These are phyloP conservation scores for Dioszegia hungarica DNA, from an alignment of 768 basidiomycete species.

Conservation along the genomic window DNA sequence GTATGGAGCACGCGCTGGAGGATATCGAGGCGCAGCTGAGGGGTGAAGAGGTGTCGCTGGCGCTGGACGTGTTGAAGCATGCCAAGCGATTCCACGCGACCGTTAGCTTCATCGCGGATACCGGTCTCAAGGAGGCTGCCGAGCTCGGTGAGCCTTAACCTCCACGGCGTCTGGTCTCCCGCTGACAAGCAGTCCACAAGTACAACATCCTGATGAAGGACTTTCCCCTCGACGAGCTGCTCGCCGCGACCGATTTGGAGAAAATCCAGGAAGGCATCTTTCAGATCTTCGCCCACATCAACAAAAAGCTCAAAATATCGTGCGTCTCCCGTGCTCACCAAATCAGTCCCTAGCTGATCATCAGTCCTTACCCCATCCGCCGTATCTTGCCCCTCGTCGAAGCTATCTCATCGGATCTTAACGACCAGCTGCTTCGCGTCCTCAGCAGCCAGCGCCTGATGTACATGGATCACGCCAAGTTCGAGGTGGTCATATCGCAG, in stretches of 20 bases:
- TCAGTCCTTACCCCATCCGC: conserved; percentile 81
- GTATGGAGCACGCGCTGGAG: conserved; percentile 86
- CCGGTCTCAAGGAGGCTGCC: conserved; percentile 88
- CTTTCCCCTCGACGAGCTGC: conserved; percentile 91
- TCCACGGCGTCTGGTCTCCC: not conserved
- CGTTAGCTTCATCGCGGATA: conserved; percentile 95
- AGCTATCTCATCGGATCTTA: conserved; percentile 96
- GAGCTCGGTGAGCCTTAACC: conserved; percentile 68
- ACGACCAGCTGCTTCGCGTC: conserved; percentile 86
- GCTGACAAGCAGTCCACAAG: conserved; percentile 69
- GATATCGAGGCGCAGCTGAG: conserved; percentile 85
- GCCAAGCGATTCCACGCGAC: conserved; percentile 97
- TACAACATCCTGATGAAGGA: conserved; percentile 99
- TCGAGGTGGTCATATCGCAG: conserved; percentile 75
- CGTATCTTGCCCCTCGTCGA: conserved; percentile 94
- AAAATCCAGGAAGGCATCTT: conserved; percentile 86
- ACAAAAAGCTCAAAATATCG: conserved; percentile 89
- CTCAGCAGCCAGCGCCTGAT: conserved; percentile 85
- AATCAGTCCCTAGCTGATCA: not conserved
- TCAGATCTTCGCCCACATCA: conserved; percentile 87
- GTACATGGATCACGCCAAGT: conserved; percentile 89
- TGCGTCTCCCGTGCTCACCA: conserved; percentile 18
- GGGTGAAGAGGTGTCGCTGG: conserved; percentile 75
- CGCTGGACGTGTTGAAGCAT: conserved; percentile 75
- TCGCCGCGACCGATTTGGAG: conserved; percentile 91